Evolutionary conservation across 225 moss, liverwort and hornwort species (phyloP), one percentile per base, ranked within the genome.

Genomic region (Straminergon stramineum): DNA sequence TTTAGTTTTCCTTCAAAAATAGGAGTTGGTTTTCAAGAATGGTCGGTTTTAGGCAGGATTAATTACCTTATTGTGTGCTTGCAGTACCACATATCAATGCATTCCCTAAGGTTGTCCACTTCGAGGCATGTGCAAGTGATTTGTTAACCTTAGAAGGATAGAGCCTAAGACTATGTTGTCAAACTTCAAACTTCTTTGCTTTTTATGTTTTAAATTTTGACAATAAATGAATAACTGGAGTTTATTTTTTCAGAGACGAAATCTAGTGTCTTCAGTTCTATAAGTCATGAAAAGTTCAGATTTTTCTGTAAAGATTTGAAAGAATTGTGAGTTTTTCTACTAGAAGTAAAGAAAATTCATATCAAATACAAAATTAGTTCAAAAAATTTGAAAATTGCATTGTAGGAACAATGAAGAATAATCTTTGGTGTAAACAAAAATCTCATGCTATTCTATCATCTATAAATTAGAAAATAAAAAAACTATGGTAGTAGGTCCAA

Each of bases 101-200:
- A 32, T 32, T 20, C 2, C 51, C 6, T 17, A 30, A 43, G 0
- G 1, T 17, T 73, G 28, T 45, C 6, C 11, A 45, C 0, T 73
- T 71, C 41, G 18, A 41, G 15, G 71, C 15, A 41, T 1, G 1
- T 1, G 4, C 4, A 0, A 41, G 15, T 41, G 26, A 26, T 71
- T 9, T 5, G 3, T 41, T 71, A 41, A 15, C 11, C 3, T 0
- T 24, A 3, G 10, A 69, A n/a, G 23, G 69, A 23, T 0, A 4
- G 4, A 70, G 8, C 2, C 24, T 70, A 24, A 5, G 8, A 70
- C 14, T 2, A 39, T 70, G 16, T 30, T 48, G 1, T 48, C 30
- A 75, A 75, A 39, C 17, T 70, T 70, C 71, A 71, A 71, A 75
- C 11, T 18, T 48, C 16, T 48, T 15, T 17, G 3, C 1, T 43